phyloP scores from a whole-genome alignment of 306 rosid species.

The Mimosa bimucronata region DNA sequence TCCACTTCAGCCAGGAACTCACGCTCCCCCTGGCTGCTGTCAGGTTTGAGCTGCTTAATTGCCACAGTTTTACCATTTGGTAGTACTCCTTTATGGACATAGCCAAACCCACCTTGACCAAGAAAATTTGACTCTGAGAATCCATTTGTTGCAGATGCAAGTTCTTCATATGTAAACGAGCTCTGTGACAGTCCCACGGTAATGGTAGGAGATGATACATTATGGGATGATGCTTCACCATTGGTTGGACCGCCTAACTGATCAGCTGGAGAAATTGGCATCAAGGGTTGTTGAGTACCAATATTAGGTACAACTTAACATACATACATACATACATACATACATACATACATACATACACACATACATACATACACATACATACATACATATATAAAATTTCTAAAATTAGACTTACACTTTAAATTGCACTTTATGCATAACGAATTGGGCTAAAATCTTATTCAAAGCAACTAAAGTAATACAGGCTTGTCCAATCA shows the following conservation, averaged over 20 bases:
- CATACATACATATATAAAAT: too few relatives aligned
- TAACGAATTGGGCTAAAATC: not conserved
- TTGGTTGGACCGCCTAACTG: slow-evolving; percentile 36
- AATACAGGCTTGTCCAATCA: not conserved
- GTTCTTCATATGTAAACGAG: slow-evolving; percentile 57
- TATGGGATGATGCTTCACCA: slow-evolving; percentile 6
- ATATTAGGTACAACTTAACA: slow-evolving; percentile 4
- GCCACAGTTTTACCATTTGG: slow-evolving; percentile 68
- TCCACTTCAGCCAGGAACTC: slow-evolving; percentile 73
- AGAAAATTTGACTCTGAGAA: slow-evolving; percentile 61
- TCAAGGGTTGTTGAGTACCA: slow-evolving; percentile 1
- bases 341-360: too few relatives aligned
- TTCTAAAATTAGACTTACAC: slow-evolving; percentile 15
- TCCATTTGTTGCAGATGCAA: slow-evolving; percentile 53
- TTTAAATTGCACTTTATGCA: not conserved
- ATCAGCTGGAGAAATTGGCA: slow-evolving; percentile 45
- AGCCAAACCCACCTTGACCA: slow-evolving; percentile 78
- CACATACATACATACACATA: too few relatives aligned
- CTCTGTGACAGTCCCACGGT: slow-evolving; percentile 47
- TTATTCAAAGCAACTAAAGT: not conserved
- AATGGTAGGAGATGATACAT: slow-evolving; percentile 34
- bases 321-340: not conserved
- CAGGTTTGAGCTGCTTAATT: slow-evolving; percentile 62
- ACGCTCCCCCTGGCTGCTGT: slow-evolving; percentile 70
- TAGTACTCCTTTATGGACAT: slow-evolving; percentile 70